Evolutionary conservation across 1,284 basidiomycete species (phyloP).

Genomic region (Cerrena zonata): DNA sequence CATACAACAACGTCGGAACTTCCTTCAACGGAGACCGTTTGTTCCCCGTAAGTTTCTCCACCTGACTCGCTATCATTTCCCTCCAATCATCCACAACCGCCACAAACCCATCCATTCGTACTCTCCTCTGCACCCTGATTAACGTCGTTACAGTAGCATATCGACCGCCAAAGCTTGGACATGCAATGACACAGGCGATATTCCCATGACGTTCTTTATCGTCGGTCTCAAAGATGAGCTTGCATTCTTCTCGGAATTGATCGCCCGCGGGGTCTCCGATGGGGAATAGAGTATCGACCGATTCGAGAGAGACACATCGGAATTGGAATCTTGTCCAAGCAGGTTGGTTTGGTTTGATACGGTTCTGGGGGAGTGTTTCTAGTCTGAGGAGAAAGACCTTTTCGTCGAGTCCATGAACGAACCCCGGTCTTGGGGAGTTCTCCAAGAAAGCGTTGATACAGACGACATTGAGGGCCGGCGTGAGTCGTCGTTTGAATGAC

Average conservation of each 20-base stretch:
- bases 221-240: background rate
- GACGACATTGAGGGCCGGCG: background rate
- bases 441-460: background rate
- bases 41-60: background rate
- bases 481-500: background rate
- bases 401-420: background rate
- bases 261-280: background rate
- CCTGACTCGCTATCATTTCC: background rate
- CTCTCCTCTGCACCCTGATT: background rate
- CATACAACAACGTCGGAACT: no score
- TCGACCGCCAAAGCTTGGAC: background rate
- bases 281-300: background rate
- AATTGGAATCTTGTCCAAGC: background rate
- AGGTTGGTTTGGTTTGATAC: background rate
- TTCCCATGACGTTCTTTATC: background rate
- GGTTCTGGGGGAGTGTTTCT: background rate
- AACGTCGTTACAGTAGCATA: background rate
- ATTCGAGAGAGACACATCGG: background rate
- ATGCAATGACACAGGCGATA: background rate
- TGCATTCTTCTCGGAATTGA: background rate
- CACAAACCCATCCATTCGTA: background rate
- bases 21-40: no score
- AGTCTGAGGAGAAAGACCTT: background rate
- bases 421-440: background rate
- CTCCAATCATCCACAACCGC: background rate